Evolutionary conservation across 2,329 filamentous ascomycete species (phyloP), one percentile per base, ranked within the genome.

Genomic region (Colletotrichum simmondsii): DNA sequence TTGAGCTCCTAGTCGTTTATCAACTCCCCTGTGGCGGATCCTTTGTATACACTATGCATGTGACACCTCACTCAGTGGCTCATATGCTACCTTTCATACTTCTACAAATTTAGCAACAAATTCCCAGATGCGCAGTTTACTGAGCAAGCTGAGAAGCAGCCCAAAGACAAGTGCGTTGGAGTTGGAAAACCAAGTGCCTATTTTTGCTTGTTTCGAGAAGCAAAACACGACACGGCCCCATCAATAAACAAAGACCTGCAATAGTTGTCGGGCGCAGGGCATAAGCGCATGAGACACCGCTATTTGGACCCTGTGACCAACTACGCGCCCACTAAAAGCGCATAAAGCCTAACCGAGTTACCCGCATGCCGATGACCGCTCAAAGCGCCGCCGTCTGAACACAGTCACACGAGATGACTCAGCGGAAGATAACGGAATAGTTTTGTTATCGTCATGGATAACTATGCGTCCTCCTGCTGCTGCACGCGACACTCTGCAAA

Each of bases 361-460:
- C 22, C 46, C 42, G 46, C 42, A n/a, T 2, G 19, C 6, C 42
- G 24, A 35, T 53, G 19, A 26, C 42, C 49, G 61, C 42, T 10
- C 42, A 49, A n/a, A 49, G 42, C 42, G 42, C 42, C 42, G 42
- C 42, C 42, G 42, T 49, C 42, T 49, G 61, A 26, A n/a, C 28
- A 35, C 46, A 30, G n/a, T 35, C 10, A n/a, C 46, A 35, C 24
- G 8, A 54, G 61, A 64, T 54, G 61, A 64, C 42, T 64, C 61
- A 64, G 61, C 61, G 8, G 42, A 19, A 49, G 42, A n/a, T 11
- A 26, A 30, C 28, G 60, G 60, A 19, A 35, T 8, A 5, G 24
- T 26, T 26, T 28, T 64, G 46, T 54, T 64, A 54, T 64, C 61
- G 61, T 54, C 61, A 64, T 64, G 54, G 61, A 64, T 54, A 37